Conservation (phyloP, 1,284 basidiomycete species). For the Lignosus rhinocerotis region DNA sequence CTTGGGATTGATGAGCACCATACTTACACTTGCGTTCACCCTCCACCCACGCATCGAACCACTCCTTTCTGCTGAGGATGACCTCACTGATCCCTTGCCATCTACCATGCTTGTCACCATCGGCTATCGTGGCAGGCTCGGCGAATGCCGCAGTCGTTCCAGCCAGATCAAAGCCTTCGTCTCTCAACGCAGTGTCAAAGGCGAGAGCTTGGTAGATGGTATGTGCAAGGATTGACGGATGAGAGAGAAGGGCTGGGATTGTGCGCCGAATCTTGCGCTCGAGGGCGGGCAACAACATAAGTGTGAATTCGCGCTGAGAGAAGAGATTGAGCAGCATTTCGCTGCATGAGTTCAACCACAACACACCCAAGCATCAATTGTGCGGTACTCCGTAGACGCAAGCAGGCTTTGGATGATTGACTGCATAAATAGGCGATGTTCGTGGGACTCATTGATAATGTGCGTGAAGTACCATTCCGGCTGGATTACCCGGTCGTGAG, state of each 20-base stretch:
- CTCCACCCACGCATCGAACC: slow-evolving; percentile 90
- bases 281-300: slow-evolving; percentile 70
- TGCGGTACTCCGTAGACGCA: slow-evolving; percentile 57
- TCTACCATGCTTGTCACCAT: slow-evolving; percentile 31
- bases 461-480: slow-evolving; percentile 98
- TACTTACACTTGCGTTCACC: slow-evolving; percentile 84
- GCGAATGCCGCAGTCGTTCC: slow-evolving; percentile 44
- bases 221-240: slow-evolving; percentile 89
- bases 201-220: slow-evolving; percentile 90
- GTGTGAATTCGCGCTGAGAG: slow-evolving; percentile 73
- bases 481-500: slow-evolving; percentile 40
- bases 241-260: slow-evolving; percentile 72
- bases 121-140: slow-evolving; percentile 8
- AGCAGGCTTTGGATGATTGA: slow-evolving; percentile 76
- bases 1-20: background rate
- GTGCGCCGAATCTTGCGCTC: slow-evolving; percentile 73
- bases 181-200: slow-evolving; percentile 84
- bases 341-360: background rate
- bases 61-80: slow-evolving; percentile 80
- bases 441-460: slow-evolving; percentile 80
- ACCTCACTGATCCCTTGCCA: slow-evolving; percentile 83
- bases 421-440: slow-evolving; percentile 80
- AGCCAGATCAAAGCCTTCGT: slow-evolving; percentile 68
- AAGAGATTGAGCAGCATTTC: background rate
- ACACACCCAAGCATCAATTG: slow-evolving; percentile 73